Evolutionary conservation across 75 land plant species (phyloP), one percentile per base, ranked within the genome.

Genomic region (Cunninghamia lanceolata): DNA sequence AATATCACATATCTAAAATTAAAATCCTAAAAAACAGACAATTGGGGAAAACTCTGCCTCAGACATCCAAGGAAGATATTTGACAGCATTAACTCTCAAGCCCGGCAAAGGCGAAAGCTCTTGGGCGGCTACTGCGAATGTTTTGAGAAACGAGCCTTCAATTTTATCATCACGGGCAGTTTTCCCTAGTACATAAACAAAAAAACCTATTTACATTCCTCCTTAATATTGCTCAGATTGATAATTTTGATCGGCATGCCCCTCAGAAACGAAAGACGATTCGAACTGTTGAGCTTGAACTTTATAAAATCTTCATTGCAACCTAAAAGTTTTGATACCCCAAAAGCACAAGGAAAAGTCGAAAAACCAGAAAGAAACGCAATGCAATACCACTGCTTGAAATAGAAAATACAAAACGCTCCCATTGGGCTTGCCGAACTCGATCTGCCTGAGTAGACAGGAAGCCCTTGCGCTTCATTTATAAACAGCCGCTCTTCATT

Each of bases 91-190:
- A 87, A 85, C 88, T 87, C 85, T 87, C 88, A 87, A 87, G 88
- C 88, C 84, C 56, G 21, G 84, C 66, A 38, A 85, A 71, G 87
- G 90, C 89, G 88, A 25, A 43, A 91, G 85, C 92, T 92, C 93
- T 91, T 90, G 83, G 89, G 90, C 92, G 87, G 87, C 87, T 85
- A 86, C 87, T 81, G 85, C 87, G 85, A 90, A 63, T 90, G 89
- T 84, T 88, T 83, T 82, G 89, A 88, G 89, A 89, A 86, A 89
- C 85, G 83, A 89, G 88, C 85, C 90, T 86, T 89, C 0, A 0
- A 35, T 25, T 45, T 74, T 71, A n/a, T 87, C 88, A 87, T 87
- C 85, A 50, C 70, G 11, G 84, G 40, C 73, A 34, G 1, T 13
- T 30, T 66, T 28, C 30, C 70, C 21, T 56, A 2, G 63, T 16